Evolutionary conservation across 2,329 filamentous ascomycete genomes (phyloP).

Genomic region (Ilyonectria robusta): DNA sequence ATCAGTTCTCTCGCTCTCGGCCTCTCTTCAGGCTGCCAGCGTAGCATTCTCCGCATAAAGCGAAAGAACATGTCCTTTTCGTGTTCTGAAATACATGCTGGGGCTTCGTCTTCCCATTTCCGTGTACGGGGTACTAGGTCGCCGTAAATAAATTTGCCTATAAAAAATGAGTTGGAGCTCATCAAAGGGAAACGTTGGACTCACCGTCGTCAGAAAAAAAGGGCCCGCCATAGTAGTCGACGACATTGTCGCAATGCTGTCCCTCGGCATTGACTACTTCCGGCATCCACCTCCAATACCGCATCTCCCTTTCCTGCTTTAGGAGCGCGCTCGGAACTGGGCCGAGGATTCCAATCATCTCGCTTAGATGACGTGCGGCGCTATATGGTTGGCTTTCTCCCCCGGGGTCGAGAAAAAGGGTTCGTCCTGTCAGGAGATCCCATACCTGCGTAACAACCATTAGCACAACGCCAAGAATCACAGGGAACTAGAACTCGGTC

Average conservation of each 20-base stretch:
- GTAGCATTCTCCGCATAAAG: constrained; percentile 45
- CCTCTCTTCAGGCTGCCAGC: constrained; percentile 45
- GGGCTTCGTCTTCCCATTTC: constrained; percentile 27
- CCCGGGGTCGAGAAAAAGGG: constrained; percentile 37
- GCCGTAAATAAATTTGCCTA: constrained; percentile 34
- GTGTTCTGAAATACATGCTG: constrained; percentile 36
- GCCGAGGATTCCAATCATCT: constrained; percentile 45
- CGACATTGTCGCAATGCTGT: constrained; percentile 32
- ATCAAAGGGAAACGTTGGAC: not conserved
- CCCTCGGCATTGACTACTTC: constrained; percentile 31
- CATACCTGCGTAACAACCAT: constrained; percentile 36
- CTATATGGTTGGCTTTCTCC: constrained; percentile 33
- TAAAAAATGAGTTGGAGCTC: not conserved
- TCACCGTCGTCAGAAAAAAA: constrained; percentile 42
- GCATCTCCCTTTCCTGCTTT: constrained; percentile 37
- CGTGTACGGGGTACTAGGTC: constrained; percentile 30
- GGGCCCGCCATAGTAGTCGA: constrained; percentile 38
- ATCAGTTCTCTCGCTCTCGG: constrained; percentile 42
- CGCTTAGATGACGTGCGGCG: constrained; percentile 41
- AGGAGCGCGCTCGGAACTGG: constrained; percentile 36
- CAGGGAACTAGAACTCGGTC: not conserved
- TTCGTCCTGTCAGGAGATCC: constrained; percentile 42
- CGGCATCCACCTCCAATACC: constrained; percentile 37
- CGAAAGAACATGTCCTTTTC: constrained; percentile 35
- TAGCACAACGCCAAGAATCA: not conserved